Conservation (phyloP, 1,139 yeast genomes). For the Candida sanyaensis region DNA sequence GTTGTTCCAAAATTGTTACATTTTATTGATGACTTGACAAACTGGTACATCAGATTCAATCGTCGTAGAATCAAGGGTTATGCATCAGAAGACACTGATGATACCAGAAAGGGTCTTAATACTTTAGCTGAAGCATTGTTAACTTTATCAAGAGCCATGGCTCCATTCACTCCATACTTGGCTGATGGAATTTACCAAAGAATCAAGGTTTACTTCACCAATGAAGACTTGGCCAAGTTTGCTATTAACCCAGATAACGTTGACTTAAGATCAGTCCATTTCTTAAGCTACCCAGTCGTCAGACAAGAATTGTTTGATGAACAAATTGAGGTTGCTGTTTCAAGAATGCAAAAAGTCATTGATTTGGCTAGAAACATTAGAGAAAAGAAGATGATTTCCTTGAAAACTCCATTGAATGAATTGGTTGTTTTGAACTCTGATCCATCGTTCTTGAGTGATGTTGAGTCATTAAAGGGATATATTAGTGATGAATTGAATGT, state of each 20-base stretch:
- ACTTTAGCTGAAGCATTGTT: conserved; percentile 88
- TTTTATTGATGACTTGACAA: conserved; percentile 92
- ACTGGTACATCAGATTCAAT: conserved; percentile 98
- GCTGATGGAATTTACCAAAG: conserved; percentile 87
- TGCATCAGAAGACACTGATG: conserved; percentile 72
- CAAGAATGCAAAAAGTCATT: conserved; percentile 96
- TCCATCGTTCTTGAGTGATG: conserved; percentile 69
- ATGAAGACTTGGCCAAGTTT: conserved; percentile 48
- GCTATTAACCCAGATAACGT: conserved; percentile 40
- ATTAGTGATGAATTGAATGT: conserved; percentile 90
- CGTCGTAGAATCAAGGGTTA: conserved; percentile 96
- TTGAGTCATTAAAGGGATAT: conserved; percentile 75
- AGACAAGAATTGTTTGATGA: conserved; percentile 81
- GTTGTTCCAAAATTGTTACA: conserved; percentile 91
- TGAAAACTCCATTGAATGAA: conserved; percentile 92
- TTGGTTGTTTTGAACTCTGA: conserved; percentile 86
- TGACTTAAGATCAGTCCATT: conserved; percentile 87
- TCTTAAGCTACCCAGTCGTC: conserved; percentile 85
- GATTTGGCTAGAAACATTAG: conserved; percentile 96
- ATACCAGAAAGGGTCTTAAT: conserved; percentile 83
- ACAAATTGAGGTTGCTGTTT: conserved; percentile 77
- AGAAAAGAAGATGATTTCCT: conserved; percentile 90
- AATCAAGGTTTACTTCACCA: conserved; percentile 62
- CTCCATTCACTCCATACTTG: conserved; percentile 97
- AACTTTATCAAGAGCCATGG: conserved; percentile 93